Percentiles rank a stretch among this genome's conserved stretches.
Conservation (phyloP, 495 filamentous ascomycete species). For the Aspergillus cristatus region DNA sequence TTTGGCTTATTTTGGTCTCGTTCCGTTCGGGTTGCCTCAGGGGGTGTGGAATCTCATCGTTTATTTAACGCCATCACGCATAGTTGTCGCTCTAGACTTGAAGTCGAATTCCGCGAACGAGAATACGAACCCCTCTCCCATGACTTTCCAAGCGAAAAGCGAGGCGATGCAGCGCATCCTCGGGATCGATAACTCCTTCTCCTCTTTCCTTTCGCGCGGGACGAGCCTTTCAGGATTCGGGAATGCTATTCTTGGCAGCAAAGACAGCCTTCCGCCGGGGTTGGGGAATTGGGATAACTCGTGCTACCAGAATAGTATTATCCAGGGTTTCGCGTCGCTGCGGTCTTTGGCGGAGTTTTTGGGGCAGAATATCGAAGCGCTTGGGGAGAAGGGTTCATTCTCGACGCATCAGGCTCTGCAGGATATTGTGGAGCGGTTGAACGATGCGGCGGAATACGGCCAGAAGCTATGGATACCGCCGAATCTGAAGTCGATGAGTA, state of each 20-base stretch:
- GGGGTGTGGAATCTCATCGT: slow-evolving; percentile 55
- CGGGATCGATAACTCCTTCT: slow-evolving; percentile 50
- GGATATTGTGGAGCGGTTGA: slow-evolving; percentile 57
- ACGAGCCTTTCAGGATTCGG: slow-evolving; percentile 34
- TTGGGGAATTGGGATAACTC: slow-evolving; percentile 89
- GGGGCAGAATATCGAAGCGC: slow-evolving; percentile 31
- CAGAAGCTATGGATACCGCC: slow-evolving; percentile 67
- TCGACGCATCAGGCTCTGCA: slow-evolving; percentile 48
- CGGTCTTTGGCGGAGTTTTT: slow-evolving; percentile 48
- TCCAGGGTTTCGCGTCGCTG: slow-evolving; percentile 77
- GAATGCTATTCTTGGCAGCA: slow-evolving; percentile 28
- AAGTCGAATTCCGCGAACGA: slow-evolving; percentile 18
- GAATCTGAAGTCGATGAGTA: slow-evolving; percentile 77
- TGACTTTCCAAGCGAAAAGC: slow-evolving; percentile 44
- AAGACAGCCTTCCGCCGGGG: slow-evolving; percentile 52
- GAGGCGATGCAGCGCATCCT: slow-evolving; percentile 59
- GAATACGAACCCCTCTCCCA: slow-evolving; percentile 11
- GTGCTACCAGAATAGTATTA: slow-evolving; percentile 95
- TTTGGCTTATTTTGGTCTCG: slow-evolving; percentile 20
- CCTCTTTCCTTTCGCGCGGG: slow-evolving; percentile 38
- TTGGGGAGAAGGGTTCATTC: slow-evolving; percentile 27
- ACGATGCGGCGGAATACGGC: slow-evolving; percentile 56
- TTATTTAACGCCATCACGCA: slow-evolving; percentile 46
- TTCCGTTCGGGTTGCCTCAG: slow-evolving; percentile 18
- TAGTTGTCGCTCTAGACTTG: slow-evolving; percentile 52